Base-by-base conservation (phyloP, 257 asterid species). In the Solanum phureja region DNA sequence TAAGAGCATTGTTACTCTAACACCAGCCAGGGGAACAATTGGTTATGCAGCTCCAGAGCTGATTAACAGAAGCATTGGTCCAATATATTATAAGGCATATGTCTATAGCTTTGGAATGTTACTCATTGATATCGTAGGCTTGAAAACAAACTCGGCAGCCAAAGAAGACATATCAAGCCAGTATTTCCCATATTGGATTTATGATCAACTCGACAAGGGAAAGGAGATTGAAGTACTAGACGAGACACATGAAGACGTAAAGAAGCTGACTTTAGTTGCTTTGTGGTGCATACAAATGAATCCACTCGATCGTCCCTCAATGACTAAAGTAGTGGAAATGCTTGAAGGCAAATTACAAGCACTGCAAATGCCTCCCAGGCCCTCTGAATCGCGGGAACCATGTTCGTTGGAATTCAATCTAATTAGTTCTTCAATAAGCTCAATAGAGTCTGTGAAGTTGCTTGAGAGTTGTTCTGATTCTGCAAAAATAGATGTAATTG, bases 21-120 rank as follows among this genome's bases (percentile, higher is more conserved):
- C 90, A 2, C 52, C 86, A 7, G 87, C 72, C 11, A 88, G 87
- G 84, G 91, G 90, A 34, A 90, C 90, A 8, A 16, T 90, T 31
- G 91, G 90, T 1, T 90, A 90, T 87, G 88, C 64, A 56, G 91
- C 91, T 6, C 91, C 91, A 0, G 91, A 90, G 34, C 8, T 88
- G 66, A 24, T 90, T 18, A 87, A 88, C 83, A 88, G 72, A 29
- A 86, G 87, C 23, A 60, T 87, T 3, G 90, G 91, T 19, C 72
- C 62, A 21, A 90, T 88, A 5, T 88, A 87, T 1, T 14, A 27
- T 74, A 90, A 90, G 87, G 87, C 89, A 1, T 87, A 90, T 90
- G 88, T 90, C 1, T 90, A 90, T 23, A 90, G 90, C 60, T 90
- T 72, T 60, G 92, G 92, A n/a, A 84, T 72, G 88, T 8, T 88